These are phyloP conservation scores for Ophiostoma perfectum DNA, from an alignment of 2,329 filamentous ascomycete genomes.

Conservation along the genomic window DNA sequence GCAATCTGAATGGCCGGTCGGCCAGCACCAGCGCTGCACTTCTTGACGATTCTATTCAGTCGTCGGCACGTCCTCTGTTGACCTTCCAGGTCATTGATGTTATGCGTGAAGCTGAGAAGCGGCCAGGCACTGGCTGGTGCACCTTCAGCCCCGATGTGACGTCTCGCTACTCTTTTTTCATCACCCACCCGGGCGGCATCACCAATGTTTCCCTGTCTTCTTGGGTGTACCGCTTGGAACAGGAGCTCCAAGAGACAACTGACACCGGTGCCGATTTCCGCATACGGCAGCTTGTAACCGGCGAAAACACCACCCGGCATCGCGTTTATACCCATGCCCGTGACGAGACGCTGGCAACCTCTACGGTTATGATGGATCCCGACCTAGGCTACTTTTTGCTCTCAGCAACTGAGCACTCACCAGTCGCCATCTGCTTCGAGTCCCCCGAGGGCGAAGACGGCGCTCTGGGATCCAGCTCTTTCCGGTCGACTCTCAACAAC, in stretches of 20 bases:
- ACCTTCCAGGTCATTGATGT: slow-evolving; percentile 60
- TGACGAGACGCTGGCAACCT: slow-evolving; percentile 48
- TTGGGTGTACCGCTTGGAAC: slow-evolving; percentile 60
- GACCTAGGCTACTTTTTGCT: slow-evolving; percentile 60
- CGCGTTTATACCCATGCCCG: slow-evolving; percentile 51
- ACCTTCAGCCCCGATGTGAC: slow-evolving; percentile 57
- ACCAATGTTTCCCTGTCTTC: slow-evolving; percentile 55
- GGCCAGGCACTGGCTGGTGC: slow-evolving; percentile 54
- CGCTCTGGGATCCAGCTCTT: slow-evolving; percentile 31
- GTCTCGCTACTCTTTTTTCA: slow-evolving; percentile 58
- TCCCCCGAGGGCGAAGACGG: slow-evolving; percentile 49
- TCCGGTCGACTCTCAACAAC: slow-evolving; percentile 27
- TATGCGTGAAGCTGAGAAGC: slow-evolving; percentile 50
- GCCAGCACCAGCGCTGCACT: neutral
- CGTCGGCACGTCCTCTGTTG: slow-evolving; percentile 46
- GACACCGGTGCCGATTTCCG: slow-evolving; percentile 57
- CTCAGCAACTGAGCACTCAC: slow-evolving; percentile 53
- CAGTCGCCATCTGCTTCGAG: slow-evolving; percentile 56
- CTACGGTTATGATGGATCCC: slow-evolving; percentile 51
- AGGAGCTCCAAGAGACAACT: slow-evolving; percentile 52
- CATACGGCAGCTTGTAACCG: slow-evolving; percentile 54
- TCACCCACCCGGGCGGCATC: slow-evolving; percentile 57
- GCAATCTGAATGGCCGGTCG: slow-evolving; percentile 16
- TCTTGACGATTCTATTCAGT: slow-evolving; percentile 30
- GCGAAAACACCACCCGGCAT: slow-evolving; percentile 52